Percentiles rank a stretch among this genome's conserved stretches.
Conservation (phyloP, 495 filamentous ascomycete species). For the Penicillium steckii region DNA sequence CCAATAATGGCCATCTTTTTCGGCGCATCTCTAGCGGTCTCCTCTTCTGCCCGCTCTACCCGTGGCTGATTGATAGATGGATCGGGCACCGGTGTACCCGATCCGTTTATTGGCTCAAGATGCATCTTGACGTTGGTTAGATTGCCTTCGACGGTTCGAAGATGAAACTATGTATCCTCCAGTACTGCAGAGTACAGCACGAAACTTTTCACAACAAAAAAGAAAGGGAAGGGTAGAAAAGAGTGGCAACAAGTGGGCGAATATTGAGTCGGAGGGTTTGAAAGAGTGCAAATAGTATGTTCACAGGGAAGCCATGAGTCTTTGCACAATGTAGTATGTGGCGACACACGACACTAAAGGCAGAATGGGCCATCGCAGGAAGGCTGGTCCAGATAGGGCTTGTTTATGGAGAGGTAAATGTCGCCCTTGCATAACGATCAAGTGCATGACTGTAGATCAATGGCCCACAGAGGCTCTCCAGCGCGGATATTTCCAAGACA, state of each 20-base stretch:
- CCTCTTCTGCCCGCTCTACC: background rate
- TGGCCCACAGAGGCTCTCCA: background rate
- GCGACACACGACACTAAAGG: background rate
- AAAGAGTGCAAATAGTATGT: background rate
- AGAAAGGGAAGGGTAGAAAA: conserved; percentile 4
- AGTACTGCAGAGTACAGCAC: background rate
- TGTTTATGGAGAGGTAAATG: conserved; percentile 7
- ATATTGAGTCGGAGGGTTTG: background rate
- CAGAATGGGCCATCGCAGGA: background rate
- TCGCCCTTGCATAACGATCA: conserved; percentile 13
- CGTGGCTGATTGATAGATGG: background rate
- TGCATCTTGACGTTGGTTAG: conserved; percentile 10
- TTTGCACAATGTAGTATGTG: background rate
- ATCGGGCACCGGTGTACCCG: conserved; percentile 12
- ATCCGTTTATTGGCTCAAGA: conserved; percentile 20
- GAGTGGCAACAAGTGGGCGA: background rate
- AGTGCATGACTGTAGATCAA: conserved; percentile 10
- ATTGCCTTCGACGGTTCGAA: background rate
- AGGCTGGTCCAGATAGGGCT: background rate
- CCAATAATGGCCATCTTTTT: conserved; percentile 47
- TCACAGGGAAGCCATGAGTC: conserved; percentile 2
- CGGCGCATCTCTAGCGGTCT: conserved; percentile 7
- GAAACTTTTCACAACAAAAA: conserved; percentile 5
- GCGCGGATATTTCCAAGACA: conserved; percentile 5
- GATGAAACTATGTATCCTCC: conserved; percentile 16